Evolutionary conservation across 441 rosid genomes (phyloP).

Genomic region (Lepidium campestre): DNA sequence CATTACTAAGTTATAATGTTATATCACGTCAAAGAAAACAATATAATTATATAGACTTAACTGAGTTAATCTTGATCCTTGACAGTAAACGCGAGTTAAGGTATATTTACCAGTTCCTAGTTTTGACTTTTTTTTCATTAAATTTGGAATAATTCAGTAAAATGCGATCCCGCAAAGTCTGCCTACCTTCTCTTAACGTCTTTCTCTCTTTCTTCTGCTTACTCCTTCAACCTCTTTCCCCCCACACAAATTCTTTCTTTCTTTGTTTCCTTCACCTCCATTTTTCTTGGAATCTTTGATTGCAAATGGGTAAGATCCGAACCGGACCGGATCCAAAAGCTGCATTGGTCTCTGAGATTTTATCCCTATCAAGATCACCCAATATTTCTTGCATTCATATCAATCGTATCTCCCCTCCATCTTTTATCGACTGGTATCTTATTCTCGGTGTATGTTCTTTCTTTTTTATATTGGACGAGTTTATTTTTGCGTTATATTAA

Average conservation of each 20-base stretch:
- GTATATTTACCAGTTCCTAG: constrained; percentile 14
- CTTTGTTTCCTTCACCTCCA: not conserved
- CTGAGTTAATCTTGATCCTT: not conserved
- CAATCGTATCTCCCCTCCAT: constrained; percentile 19
- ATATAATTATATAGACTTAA: not conserved
- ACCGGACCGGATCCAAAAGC: constrained; percentile 44
- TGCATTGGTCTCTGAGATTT: constrained; percentile 53
- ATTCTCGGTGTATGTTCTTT: constrained; percentile 62
- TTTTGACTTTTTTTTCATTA: not conserved
- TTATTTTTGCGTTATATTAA: not conserved
- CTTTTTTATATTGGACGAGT: not conserved
- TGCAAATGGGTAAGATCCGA: constrained; percentile 36
- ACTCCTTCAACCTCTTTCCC: not conserved
- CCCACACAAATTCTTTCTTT: not conserved
- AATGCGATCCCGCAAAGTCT: constrained; percentile 46
- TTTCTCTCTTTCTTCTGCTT: constrained; percentile 16
- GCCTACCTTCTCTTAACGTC: constrained; percentile 60
- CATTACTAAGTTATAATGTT: not conserved
- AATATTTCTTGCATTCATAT: constrained; percentile 49
- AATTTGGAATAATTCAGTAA: no score
- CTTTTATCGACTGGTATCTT: constrained; percentile 87
- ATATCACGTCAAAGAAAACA: not conserved
- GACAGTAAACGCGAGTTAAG: not conserved
- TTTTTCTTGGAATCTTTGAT: constrained; percentile 6
- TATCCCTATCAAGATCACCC: constrained; percentile 43